Evolutionary conservation across 805 yeast genomes (phyloP), one percentile per base, ranked within the genome.

Genomic region (Saccharomycopsis javanensis): DNA sequence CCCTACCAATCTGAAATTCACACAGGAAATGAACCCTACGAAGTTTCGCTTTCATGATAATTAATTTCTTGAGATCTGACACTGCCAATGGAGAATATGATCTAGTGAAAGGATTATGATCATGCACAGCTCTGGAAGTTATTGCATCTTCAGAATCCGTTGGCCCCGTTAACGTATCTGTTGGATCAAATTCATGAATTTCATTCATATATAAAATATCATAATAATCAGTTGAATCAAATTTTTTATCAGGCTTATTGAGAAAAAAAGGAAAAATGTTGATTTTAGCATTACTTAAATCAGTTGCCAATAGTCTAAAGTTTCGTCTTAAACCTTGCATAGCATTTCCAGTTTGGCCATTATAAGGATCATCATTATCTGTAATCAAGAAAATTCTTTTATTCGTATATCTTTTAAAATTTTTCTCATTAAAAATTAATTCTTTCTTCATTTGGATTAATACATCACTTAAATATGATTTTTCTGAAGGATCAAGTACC

Each of bases 341-440:
- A 1, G 28, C 51, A 5, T 66, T 72, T 1, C 64, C 57, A 15
- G 37, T 13, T 5, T 46, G 30, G 10, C 75, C 72, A 6, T 71
- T 64, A 61, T 71, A 77, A 0, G 97, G 97, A 51, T 69, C 69
- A 62, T 86, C 94, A 66, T 85, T 82, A 66, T 84, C 86, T 0
- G 96, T 88, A 64, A 90, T 80, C 65, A 89, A 71, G 61, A 88
- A 78, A 2, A 88, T 69, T 63, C 85, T 82, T 62, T 79, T 80
- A 50, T 75, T 76, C 53, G 80, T 79, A 66, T 76, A 84, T 25
- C 67, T 66, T 54, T 70, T 72, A 45, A 76, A 79, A 35, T 65
- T 70, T 13, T 67, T 67, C 16, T 72, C 72, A 4, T 69, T 67
- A 37, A 72, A 66, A 15, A 71, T 65, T 60, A 86, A 82, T 58